phyloP scores from a whole-genome alignment of 2,329 filamentous ascomycete genomes.

The Colletotrichum horii region DNA sequence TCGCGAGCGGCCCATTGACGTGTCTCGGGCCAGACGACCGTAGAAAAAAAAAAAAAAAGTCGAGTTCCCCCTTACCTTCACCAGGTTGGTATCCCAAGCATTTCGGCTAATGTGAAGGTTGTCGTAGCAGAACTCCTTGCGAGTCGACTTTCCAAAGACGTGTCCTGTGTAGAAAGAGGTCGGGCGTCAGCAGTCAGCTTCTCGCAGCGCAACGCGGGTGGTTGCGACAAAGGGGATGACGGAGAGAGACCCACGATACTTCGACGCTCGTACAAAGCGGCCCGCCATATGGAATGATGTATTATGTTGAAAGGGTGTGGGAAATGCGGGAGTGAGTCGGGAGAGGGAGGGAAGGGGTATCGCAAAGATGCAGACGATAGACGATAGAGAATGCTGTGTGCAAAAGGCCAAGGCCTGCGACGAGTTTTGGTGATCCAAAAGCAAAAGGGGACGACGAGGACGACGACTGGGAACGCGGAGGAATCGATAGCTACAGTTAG shows the following conservation, averaged over 20 bases:
- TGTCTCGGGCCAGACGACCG: not conserved
- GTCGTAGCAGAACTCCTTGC: constrained; percentile 98
- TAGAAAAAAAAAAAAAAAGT: not conserved
- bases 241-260: constrained; percentile 62
- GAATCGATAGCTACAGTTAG: not conserved
- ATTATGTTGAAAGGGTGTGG: not conserved
- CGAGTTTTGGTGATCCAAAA: constrained; percentile 18
- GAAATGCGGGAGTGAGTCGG: not conserved
- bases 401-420: constrained; percentile 6
- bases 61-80: constrained; percentile 73
- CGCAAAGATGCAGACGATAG: constrained; percentile 5
- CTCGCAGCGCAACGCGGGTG: constrained; percentile 30
- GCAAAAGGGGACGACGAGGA: not conserved
- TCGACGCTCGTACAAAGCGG: constrained; percentile 72
- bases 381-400: constrained; percentile 13
- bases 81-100: constrained; percentile 98
- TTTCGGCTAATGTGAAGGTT: constrained; percentile 97
- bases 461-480: not conserved
- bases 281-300: constrained; percentile 55
- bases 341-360: not conserved
- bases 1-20: not conserved
- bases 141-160: constrained; percentile 94
- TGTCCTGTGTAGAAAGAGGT: constrained; percentile 69
- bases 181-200: constrained; percentile 25
- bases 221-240: constrained; percentile 14